phyloP scores from a whole-genome alignment of 306 rosid species.

The Lathyrus sativus region DNA sequence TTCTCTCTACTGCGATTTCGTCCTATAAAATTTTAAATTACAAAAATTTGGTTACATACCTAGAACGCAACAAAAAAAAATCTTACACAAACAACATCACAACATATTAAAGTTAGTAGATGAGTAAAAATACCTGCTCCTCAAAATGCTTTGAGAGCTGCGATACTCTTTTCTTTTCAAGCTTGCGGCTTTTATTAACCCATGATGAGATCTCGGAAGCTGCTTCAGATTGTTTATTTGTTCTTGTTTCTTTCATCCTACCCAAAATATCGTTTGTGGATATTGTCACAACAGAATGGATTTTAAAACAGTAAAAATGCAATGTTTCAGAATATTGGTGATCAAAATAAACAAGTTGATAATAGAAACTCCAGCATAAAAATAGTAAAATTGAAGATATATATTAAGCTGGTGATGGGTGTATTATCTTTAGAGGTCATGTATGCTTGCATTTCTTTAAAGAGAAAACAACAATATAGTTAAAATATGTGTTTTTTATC shows the following conservation, averaged over 20 bases:
- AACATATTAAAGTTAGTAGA: constrained; percentile 4
- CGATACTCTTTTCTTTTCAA: constrained; percentile 71
- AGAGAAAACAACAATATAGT: not conserved
- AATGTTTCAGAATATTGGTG: constrained; percentile 17
- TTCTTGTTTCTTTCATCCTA: constrained; percentile 83
- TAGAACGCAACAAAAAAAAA: constrained; percentile 6
- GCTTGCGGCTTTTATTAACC: constrained; percentile 83
- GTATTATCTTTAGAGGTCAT: no score
- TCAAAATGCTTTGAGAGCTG: constrained; percentile 84
- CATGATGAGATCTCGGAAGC: constrained; percentile 74
- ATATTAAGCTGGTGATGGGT: not conserved
- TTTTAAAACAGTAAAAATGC: not conserved
- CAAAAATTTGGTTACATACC: constrained; percentile 23
- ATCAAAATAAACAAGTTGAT: constrained; percentile 31
- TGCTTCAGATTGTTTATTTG: constrained; percentile 67
- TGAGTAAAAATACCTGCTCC: constrained; percentile 73
- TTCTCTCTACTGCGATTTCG: constrained; percentile 72
- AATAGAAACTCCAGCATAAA: constrained; percentile 16
- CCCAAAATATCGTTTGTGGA: constrained; percentile 2
- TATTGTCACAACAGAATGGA: constrained; percentile 25
- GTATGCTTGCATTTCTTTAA: constrained; percentile 13
- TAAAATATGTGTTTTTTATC: not conserved
- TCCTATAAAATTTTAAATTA: constrained; percentile 60
- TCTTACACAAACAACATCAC: constrained; percentile 5
- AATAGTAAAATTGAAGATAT: constrained; percentile 4